phyloP scores from a whole-genome alignment of 2,329 filamentous ascomycete genomes.

The Neocatenulostroma microsporum region DNA sequence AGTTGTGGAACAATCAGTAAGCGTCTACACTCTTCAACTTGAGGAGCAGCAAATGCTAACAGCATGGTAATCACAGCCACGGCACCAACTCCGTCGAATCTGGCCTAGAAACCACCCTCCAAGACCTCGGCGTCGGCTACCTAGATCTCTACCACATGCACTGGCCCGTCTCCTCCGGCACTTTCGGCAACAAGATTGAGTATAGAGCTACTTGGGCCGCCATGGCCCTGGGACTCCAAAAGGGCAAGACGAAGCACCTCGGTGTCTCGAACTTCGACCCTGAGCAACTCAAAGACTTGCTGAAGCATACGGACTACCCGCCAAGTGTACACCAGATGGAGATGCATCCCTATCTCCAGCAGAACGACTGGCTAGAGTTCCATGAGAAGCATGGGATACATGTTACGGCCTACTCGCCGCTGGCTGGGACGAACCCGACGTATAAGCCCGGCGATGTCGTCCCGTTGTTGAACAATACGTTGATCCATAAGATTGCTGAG shows the following conservation, averaged over 20 bases:
- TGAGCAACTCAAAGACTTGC: slow-evolving; percentile 41
- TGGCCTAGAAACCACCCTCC: slow-evolving; percentile 32
- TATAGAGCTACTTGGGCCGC: slow-evolving; percentile 54
- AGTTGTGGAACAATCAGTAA: slow-evolving; percentile 33
- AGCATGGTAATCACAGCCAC: slow-evolving; percentile 17
- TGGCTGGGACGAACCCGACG: slow-evolving; percentile 43
- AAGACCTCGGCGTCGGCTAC: slow-evolving; percentile 33
- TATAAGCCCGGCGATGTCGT: slow-evolving; percentile 31
- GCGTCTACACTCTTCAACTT: neutral
- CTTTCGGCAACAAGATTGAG: slow-evolving; percentile 18
- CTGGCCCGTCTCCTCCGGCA: slow-evolving; percentile 31
- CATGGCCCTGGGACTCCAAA: slow-evolving; percentile 53
- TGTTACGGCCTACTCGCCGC: slow-evolving; percentile 45
- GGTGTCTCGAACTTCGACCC: slow-evolving; percentile 69
- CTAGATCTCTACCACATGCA: slow-evolving; percentile 42
- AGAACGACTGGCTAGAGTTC: slow-evolving; percentile 46
- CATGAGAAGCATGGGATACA: slow-evolving; percentile 45
- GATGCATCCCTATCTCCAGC: slow-evolving; percentile 62
- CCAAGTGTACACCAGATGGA: slow-evolving; percentile 69
- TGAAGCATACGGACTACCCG: slow-evolving; percentile 51
- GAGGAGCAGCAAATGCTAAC: neutral
- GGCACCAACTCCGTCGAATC: slow-evolving; percentile 22
- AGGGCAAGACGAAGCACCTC: slow-evolving; percentile 60
- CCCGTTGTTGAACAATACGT: slow-evolving; percentile 36
- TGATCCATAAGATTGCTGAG: slow-evolving; percentile 34